Base-by-base conservation (phyloP, 768 basidiomycete genomes). In the Kwoniella newhampshirensis region DNA sequence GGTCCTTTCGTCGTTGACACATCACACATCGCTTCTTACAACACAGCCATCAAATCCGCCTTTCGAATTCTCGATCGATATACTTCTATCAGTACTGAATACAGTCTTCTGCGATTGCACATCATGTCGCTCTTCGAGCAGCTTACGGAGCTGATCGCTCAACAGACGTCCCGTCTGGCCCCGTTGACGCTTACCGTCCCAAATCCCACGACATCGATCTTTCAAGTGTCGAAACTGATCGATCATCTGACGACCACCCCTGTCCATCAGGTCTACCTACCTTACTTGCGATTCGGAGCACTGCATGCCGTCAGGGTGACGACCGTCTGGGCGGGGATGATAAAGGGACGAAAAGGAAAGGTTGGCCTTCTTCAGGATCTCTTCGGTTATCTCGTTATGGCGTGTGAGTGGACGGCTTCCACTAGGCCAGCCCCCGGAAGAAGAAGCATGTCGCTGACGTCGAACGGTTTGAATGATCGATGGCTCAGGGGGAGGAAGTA, bases 401-500 rank as follows among this genome's bases (percentile, higher is more conserved):
- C 66, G 23, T 73, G 71, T 73, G 54, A 59, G 71, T 72, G 4
- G 9, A 2, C 11, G 4, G 27, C 28, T 35, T 51, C 18, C 23
- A 15, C 23, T 18, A 17, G n/a, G 23, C 23, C 35, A 47, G 8
- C 21, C 42, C 42, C 15, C n/a, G 35, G 9, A 8, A 37, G 8
- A 8, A 9, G 35, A 37, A 37, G n/a, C 35, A 8, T 43, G 11
- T 9, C 12, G 9, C 11, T 9, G 42, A 23, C 42, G 42, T 43
- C 8, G 42, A 20, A 25, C n/a, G n/a, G n/a, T n/a, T n/a, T n/a
- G n/a, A n/a, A n/a, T n/a, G n/a, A n/a, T n/a, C n/a, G n/a, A n/a
- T n/a, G n/a, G n/a, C 25, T 18, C 35, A 73, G 71, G 71, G 68
- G 71, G 71, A 37, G 71, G 71, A 18, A 54, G 64, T 13, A 70